Evolutionary conservation across 31 red algal genomes (phyloP), one percentile per base, ranked within the genome.

Genomic region (Odonthalia washingtoniensis): DNA sequence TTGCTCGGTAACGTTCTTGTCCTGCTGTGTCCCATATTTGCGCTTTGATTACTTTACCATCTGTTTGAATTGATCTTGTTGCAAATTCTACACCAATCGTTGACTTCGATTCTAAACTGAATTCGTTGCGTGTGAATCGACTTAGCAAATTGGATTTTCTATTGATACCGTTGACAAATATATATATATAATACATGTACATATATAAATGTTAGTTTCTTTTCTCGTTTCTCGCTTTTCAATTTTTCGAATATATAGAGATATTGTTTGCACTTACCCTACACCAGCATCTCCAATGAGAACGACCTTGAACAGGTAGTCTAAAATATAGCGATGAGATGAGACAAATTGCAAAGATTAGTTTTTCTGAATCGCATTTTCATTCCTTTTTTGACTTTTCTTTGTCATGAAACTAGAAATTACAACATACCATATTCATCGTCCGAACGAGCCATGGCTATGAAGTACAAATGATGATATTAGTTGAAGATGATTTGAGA

Each of bases 1-100:
- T 95, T 38, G 96, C 96, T 42, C 96, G 85, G 70, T 98, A 98
- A 38, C 92, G 92, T 81, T 98, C 96, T 77, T 98, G 96, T 6
- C 96, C 96, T 28, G 90, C 96, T 3, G 96, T 98, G 61, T 98
- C 96, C 96, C 96, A 98, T 46, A 98, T 98, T 78, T 98, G 96
- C 18, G 96, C 92, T 77, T 98, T 95, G 89, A 98, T 92, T n/a
- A 81, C 93, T 89, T 98, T 98, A 31, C 96, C 96, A 72, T 98
- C 92, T 21, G 84, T 85, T 73, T 95, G 89, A 57, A 98, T 90
- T 21, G 87, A 94, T 40, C 87, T 85, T 39, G 96, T 98, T 4
- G 96, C 96, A 77, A 98, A 98, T 75, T 98, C 96, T 39, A 98
- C 96, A 28, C 96, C 96, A 43, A 98, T 98, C 35, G 96, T 98